Evolutionary conservation across 305 asterid genomes (phyloP), one percentile per base, ranked within the genome.

Genomic region (Ajuga reptans): DNA sequence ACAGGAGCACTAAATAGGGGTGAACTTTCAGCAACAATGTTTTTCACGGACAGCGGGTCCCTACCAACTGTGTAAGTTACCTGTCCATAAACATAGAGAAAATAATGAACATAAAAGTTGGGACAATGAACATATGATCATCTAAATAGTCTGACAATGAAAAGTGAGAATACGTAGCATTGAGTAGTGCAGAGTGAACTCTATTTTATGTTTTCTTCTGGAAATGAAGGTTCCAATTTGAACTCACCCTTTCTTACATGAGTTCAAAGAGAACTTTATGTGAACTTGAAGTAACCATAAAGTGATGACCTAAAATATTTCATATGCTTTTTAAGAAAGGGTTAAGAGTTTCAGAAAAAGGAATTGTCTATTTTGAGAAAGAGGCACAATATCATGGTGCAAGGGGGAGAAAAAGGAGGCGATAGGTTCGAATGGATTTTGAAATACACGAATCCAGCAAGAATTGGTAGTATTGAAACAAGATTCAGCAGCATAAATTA

Each of bases 21-120:
- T 17, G 91, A 81, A 64, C 82, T 78, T 68, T 93, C 96, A 24
- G 96, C 89, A 66, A 86, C 90, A 65, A 93, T 84, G 77, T 79
- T 86, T 67, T 82, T 86, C 80, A 85, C 81, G 18, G 79, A 77
- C 74, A 73, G 84, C 16, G 90, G 94, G 77, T 93, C 99, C 88
- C 96, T 83, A 68, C 97, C 99, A 73, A 82, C 95, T 49, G 99
- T 93, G 81, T 85, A 86, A 41, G 90, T 91, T 72, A 93, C 94
- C 99, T 93, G 93, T 64, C 50, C 72, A 79, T 31, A 63, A 75
- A 69, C 9, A 68, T 14, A 66, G 36, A 49, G 36, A 66, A 71
- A 46, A 29, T 14, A 53, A 65, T 57, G 49, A 79, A 62, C 54
- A 66, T 39, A 46, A 34, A 56, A 49, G 56, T 47, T 9, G 62